Conservation (phyloP, 306 rosid species). For the Gleditsia sinensis region DNA sequence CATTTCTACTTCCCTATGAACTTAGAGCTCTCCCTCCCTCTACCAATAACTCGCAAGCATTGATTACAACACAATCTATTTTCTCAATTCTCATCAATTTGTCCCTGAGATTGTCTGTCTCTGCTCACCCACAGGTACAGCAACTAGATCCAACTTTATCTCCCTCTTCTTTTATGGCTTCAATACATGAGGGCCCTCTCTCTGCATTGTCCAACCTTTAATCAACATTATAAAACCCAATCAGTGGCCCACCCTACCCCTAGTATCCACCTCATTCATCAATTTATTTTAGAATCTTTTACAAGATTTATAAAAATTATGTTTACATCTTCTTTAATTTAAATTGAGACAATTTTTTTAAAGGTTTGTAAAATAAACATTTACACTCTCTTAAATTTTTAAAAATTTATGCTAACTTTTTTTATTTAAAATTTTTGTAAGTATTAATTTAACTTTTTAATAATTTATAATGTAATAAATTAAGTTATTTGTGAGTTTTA, state of each 20-base stretch:
- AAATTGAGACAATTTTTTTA: too few relatives aligned
- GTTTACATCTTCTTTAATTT: too few relatives aligned
- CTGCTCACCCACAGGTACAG: background rate
- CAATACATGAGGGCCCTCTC: constrained; percentile 13
- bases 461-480: too few relatives aligned
- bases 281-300: too few relatives aligned
- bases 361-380: too few relatives aligned
- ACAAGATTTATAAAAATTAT: too few relatives aligned
- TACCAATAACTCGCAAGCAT: too few relatives aligned
- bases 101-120: background rate
- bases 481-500: too few relatives aligned
- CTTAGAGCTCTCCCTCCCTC: background rate
- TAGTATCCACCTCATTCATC: background rate
- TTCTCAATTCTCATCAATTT: constrained; percentile 20
- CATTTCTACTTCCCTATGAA: constrained; percentile 2
- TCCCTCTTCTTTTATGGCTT: background rate
- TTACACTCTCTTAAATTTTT: too few relatives aligned
- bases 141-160: constrained; percentile 13
- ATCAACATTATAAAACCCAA: background rate
- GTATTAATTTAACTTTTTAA: too few relatives aligned
- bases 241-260: background rate
- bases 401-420: too few relatives aligned
- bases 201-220: constrained; percentile 12
- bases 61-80: constrained; percentile 30
- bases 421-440: too few relatives aligned